Base-by-base conservation (phyloP, 495 filamentous ascomycete genomes). In the Xylaria acuta region DNA sequence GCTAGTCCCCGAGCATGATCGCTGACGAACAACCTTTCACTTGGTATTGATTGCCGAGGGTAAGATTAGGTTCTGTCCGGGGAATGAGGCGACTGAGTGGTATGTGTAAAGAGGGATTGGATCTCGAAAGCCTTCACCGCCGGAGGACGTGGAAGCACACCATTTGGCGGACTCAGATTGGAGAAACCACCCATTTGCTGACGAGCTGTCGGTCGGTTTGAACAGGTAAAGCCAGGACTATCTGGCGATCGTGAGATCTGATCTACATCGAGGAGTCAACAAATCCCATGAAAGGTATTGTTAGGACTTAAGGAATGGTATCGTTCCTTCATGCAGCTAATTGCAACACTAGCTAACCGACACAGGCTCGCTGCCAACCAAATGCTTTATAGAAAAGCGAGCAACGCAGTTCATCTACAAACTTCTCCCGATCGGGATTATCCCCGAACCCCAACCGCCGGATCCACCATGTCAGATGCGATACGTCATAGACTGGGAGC, bases 101-200 rank as follows among this genome's bases (percentile, higher is more conserved):
- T 56, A 32, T 12, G 18, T 20, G 0, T 3, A 9, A 49, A 22
- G 45, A 49, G 45, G 6, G 32, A 47, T 27, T 43, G 51, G 27
- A 32, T 63, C 22, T 56, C 36, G 49, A 38, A 18, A 70, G 76
- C 70, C 71, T 53, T 71, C 60, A 54, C 72, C 76, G 71, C 72
- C 73, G 69, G 67, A 67, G 74, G 71, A 75, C 72, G 75, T 73
- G 77, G 75, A 65, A 73, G 70, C 70, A 77, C 72, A 72, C 64
- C 56, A 63, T 73, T 69, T 66, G 71, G 64, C 64, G 43, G 43
- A 34, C 45, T 34, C 56, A 54, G 27, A 54, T 63, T 67, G 56
- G 53, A 64, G 56, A 64, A 43, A 18, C 11, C 22, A 22, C n/a
- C 20, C 5, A 56, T 56, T 64, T 20, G 69, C 43, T 71, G 32